A percentile compares a stretch with the other conserved stretches of the same genome.
Conservation (phyloP, 306 rosid genomes). For the Cicer yamashitae region DNA sequence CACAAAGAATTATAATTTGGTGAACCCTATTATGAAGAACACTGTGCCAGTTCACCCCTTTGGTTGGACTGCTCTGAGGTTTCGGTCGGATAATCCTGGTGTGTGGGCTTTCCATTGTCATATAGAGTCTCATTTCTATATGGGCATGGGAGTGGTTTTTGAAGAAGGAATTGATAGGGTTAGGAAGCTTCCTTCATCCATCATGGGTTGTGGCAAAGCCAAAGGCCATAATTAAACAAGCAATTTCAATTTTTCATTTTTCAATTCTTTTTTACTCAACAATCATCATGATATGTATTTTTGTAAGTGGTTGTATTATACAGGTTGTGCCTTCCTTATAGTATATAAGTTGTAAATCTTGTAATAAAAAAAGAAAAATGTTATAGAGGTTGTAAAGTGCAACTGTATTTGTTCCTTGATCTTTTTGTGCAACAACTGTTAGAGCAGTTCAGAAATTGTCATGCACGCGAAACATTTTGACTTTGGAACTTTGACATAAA, state of each 20-base stretch:
- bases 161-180: conserved; percentile 79
- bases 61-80: conserved; percentile 94
- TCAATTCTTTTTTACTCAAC: not conserved
- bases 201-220: conserved; percentile 81
- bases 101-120: conserved; percentile 96
- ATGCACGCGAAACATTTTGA: no score
- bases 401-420: not conserved
- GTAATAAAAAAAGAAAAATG: no score
- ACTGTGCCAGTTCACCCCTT: conserved; percentile 72
- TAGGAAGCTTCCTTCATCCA: conserved; percentile 67
- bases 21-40: conserved; percentile 83
- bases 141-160: conserved; percentile 94
- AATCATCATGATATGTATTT: not conserved
- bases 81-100: conserved; percentile 77
- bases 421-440: not conserved
- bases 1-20: conserved; percentile 66
- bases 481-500: no score
- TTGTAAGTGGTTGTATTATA: not conserved
- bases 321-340: not conserved
- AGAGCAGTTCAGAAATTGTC: no score
- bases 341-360: not conserved
- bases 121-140: conserved; percentile 78
- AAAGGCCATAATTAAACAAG: conserved; percentile 48
- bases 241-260: not conserved
- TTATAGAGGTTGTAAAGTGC: not conserved